Conservation (phyloP, 2,329 filamentous ascomycete genomes). For the Ophiosphaerella korrae region DNA sequence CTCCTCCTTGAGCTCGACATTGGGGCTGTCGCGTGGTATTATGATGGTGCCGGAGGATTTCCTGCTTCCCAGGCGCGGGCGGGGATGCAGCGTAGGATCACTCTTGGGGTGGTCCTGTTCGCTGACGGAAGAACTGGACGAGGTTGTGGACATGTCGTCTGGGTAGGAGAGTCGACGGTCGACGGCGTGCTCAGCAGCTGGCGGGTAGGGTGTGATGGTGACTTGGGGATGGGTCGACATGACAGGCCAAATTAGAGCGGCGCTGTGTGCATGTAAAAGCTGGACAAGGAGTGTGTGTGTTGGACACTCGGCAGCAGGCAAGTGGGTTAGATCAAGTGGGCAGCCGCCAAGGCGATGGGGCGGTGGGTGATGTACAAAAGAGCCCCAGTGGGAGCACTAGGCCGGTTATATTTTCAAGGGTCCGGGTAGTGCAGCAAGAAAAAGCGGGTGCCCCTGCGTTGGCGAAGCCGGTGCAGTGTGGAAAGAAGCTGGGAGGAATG, state of each 20-base stretch:
- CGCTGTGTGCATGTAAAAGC: constrained; percentile 19
- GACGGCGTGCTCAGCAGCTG: constrained; percentile 24
- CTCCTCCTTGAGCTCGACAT: constrained; percentile 73
- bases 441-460: constrained; percentile 24
- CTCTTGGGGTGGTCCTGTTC: constrained; percentile 43
- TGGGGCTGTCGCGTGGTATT: constrained; percentile 75
- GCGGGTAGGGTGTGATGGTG: constrained; percentile 33
- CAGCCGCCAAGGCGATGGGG: constrained; percentile 27
- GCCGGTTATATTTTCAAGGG: constrained; percentile 21
- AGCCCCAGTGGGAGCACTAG: constrained; percentile 26
- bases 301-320: constrained; percentile 21
- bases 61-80: constrained; percentile 72
- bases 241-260: constrained; percentile 10
- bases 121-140: constrained; percentile 53
- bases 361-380: constrained; percentile 24
- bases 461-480: constrained; percentile 10
- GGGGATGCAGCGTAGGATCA: constrained; percentile 56
- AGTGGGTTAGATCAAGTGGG: constrained; percentile 28
- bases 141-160: constrained; percentile 46
- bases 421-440: constrained; percentile 19
- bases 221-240: constrained; percentile 28
- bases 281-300: constrained; percentile 12
- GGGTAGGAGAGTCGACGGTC: constrained; percentile 32
- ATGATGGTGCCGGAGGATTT: constrained; percentile 84
- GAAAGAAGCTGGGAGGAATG: constrained; percentile 16